These are phyloP conservation scores for Cubamyces sp. DNA, from an alignment of 768 basidiomycete genomes.

Conservation along the genomic window DNA sequence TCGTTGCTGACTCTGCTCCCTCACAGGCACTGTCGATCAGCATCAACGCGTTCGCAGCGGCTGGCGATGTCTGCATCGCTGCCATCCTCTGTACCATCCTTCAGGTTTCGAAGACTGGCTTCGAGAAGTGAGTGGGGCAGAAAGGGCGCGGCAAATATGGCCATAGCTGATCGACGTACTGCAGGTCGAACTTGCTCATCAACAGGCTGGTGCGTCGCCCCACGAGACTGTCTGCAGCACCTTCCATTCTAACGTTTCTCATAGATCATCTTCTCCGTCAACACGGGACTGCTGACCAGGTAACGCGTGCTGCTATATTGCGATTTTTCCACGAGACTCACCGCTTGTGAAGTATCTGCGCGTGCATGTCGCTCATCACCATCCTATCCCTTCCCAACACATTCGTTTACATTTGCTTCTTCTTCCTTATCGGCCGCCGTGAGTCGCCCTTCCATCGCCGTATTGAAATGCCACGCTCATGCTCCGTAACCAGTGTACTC, in stretches of 20 bases:
- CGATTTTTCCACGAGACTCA: neutral
- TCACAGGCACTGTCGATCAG: conserved; percentile 55
- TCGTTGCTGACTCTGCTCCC: no score
- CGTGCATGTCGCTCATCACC: conserved; percentile 46
- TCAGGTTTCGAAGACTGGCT: conserved; percentile 54
- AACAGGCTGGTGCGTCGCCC: conserved; percentile 30
- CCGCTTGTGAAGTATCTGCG: conserved; percentile 36
- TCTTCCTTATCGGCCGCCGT: conserved; percentile 56
- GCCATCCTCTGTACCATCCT: conserved; percentile 52
- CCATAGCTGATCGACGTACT: neutral
- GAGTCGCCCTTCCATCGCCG: conserved; percentile 17
- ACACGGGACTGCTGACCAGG: conserved; percentile 45
- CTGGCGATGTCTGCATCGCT: conserved; percentile 53
- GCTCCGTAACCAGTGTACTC: conserved; percentile 4
- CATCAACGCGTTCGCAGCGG: conserved; percentile 54
- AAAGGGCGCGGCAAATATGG: no score
- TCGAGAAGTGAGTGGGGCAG: conserved; percentile 40
- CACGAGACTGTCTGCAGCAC: no score
- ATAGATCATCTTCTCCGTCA: conserved; percentile 44
- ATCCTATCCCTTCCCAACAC: conserved; percentile 52
- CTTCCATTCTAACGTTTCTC: neutral
- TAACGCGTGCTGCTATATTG: neutral
- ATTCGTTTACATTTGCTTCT: conserved; percentile 60
- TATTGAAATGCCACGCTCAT: neutral
- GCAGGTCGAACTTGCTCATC: conserved; percentile 47